Conservation (phyloP, 2,329 filamentous ascomycete genomes). For the Pyricularia sp. region DNA sequence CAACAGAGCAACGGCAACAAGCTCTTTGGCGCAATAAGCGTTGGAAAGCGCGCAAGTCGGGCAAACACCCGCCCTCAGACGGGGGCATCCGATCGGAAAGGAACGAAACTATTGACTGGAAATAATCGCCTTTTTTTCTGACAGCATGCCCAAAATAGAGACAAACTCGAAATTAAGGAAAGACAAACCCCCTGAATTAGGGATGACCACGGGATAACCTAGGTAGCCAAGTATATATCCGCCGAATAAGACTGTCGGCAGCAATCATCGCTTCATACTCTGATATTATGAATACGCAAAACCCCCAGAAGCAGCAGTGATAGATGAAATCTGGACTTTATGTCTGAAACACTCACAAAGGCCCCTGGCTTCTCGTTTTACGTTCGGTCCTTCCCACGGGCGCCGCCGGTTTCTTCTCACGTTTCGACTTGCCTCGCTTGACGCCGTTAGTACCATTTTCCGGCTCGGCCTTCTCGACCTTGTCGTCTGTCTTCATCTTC, state of each 20-base stretch:
- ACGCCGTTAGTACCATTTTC: conserved; percentile 7
- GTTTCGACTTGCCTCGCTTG: conserved; percentile 15
- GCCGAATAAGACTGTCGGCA: neutral
- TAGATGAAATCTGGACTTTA: neutral
- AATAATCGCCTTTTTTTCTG: neutral
- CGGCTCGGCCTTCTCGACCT: neutral
- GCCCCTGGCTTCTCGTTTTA: conserved; percentile 29
- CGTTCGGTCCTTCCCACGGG: conserved; percentile 24
- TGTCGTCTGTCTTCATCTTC: conserved; percentile 10
- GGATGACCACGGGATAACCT: neutral
- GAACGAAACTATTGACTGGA: neutral
- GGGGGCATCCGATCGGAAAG: neutral
- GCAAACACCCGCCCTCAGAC: neutral
- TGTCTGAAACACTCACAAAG: conserved; percentile 4
- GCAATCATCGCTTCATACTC: neutral
- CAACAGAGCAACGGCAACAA: neutral
- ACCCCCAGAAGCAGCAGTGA: neutral
- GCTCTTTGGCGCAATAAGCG: neutral
- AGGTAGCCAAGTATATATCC: neutral
- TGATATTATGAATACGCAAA: neutral
- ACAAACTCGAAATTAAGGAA: neutral
- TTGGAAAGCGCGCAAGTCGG: neutral
- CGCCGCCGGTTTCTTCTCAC: conserved; percentile 17
- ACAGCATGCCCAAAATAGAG: neutral
- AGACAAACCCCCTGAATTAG: neutral